phyloP scores from a whole-genome alignment of 1,284 basidiomycete genomes.

The Xanthoconium separans region DNA sequence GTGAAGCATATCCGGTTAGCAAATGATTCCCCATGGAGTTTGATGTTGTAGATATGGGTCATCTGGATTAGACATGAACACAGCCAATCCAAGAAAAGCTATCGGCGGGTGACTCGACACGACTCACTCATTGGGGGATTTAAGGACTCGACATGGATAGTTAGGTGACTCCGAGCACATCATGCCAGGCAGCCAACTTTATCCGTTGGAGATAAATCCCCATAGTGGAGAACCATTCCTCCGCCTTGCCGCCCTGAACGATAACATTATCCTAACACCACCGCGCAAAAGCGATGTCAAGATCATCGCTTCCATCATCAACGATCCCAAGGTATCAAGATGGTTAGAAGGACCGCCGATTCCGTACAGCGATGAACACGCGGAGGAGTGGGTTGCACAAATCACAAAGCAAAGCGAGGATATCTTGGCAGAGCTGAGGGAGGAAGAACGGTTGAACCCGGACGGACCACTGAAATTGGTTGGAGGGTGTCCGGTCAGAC shows the following conservation, averaged over 20 bases:
- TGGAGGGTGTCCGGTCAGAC: slow-evolving; percentile 39
- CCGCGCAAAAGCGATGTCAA: slow-evolving; percentile 48
- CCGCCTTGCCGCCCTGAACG: slow-evolving; percentile 44
- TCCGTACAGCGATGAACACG: slow-evolving; percentile 50
- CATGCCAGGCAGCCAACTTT: slow-evolving; percentile 32
- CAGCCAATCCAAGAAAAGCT: background rate
- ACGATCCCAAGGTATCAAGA: slow-evolving; percentile 47
- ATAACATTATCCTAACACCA: slow-evolving; percentile 59
- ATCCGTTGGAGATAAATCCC: slow-evolving; percentile 44
- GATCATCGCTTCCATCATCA: slow-evolving; percentile 40
- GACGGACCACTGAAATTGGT: slow-evolving; percentile 34
- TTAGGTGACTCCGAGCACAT: slow-evolving; percentile 1
- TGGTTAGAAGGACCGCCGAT: slow-evolving; percentile 48
- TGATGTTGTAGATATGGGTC: background rate
- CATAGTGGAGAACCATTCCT: slow-evolving; percentile 53
- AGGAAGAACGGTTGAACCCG: slow-evolving; percentile 26
- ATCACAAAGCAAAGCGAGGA: slow-evolving; percentile 27
- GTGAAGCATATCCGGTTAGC: slow-evolving; percentile 38
- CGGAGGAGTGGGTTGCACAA: slow-evolving; percentile 33
- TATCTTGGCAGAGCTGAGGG: slow-evolving; percentile 39
- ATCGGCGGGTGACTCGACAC: background rate
- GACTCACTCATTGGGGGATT: background rate
- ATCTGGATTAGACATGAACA: background rate
- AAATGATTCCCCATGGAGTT: slow-evolving; percentile 16
- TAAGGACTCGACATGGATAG: background rate